Base-by-base conservation (phyloP, 768 basidiomycete species). In the Gloeophyllum trabeum region DNA sequence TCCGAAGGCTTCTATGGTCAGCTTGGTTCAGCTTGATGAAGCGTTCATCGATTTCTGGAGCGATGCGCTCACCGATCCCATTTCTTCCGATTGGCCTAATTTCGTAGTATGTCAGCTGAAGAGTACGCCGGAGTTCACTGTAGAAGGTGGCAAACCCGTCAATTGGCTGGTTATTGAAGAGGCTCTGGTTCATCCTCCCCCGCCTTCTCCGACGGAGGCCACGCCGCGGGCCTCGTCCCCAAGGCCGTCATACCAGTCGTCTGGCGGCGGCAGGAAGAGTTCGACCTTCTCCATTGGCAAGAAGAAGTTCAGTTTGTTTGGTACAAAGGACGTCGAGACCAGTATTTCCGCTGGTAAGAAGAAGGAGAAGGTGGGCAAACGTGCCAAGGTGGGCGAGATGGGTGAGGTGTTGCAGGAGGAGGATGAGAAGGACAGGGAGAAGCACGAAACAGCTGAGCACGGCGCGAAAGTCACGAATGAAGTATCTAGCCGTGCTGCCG, bases 11-110 rank as follows among this genome's bases (percentile, higher is more conserved):
- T 66, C 68, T 0, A 56, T 60, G 6, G 57, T 79, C 7, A 60
- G 66, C 12, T 48, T 74, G 25, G 60, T 78, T n/a, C 69, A 76
- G 46, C 53, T 89, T 7, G 86, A 89, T 51, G 85, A 88, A 51
- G 82, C 84, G 1, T 88, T 89, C 55, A 61, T 87, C 42, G 85
- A 89, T 56, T 86, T 86, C 54, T 88, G 84, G 83, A 71, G 68
- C 40, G 85, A 89, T 51, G 71, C 82, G 2, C 54, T 87, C 24
- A 61, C 79, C 13, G 85, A 89, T 51, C 75, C 81, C 14, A 70
- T 85, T 44, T 64, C 80, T 0, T 56, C 66, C 1, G 57, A 62
- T 34, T 86, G 79, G 83, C 84, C 83, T 10, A 61, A 67, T 4
- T 84, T 87, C 48, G 70, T 81, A 30, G 55, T 88, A 12, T 82